Evolutionary conservation across 768 basidiomycete genomes (phyloP), one percentile per base, ranked within the genome.

Genomic region (Rickenella mellea): DNA sequence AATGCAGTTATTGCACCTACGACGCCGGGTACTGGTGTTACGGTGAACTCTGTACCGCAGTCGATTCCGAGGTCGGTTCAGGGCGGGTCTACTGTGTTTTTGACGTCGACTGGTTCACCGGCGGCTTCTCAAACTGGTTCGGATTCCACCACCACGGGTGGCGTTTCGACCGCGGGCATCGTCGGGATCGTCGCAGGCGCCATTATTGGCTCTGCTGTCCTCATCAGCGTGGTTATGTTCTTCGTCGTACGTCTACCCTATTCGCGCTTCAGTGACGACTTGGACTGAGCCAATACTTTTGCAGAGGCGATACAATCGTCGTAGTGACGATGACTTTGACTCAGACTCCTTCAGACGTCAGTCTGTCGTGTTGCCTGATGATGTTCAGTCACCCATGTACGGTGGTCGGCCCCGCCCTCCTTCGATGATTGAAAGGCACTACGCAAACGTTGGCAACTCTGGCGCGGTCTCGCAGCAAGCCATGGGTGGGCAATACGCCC

Each of bases 341-440:
- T 59, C 78, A 1, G 57, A 62, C 32, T 70, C 70, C 8, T 83
- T 83, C 68, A 72, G 74, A 40, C 76, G 78, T 40, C 68, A 72
- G 48, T 84, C 83, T 11, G 74, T 72, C n/a, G 54, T 78, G 12
- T 56, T 83, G 19, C 61, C 78, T 19, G 64, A 75, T 36, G 80
- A 81, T 15, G 52, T 47, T 14, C 29, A 37, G 9, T 27, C 42
- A 20, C 43, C 41, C 26, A 12, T 48, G 9, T 44, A 33, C 25
- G 36, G 36, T 8, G 37, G 17, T 19, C 35, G 43, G 11, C 74
- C 74, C 14, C 70, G 74, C 17, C 76, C 79, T 14, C 80, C 80
- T n/a, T 66, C 70, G 22, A 81, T 81, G 80, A 68, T 76, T 39
- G 72, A 82, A 51, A 65, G 65, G 35, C 71, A 69, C 48, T 36